Base-by-base conservation (phyloP, 2,329 filamentous ascomycete genomes). In the Chaetomiaceae sp. region DNA sequence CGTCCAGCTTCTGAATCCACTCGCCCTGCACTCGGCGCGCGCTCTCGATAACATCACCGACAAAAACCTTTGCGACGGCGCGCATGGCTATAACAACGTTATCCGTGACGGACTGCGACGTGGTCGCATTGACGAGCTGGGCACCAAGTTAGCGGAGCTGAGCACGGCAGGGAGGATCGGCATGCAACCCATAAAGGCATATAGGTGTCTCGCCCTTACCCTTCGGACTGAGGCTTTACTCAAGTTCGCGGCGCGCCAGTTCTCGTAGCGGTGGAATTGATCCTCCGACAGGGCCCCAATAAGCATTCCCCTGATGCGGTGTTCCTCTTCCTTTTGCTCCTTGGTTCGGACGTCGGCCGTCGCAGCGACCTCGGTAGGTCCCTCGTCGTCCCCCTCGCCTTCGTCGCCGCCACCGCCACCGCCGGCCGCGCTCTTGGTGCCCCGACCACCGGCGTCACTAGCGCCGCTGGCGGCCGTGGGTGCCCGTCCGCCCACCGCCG, bases 51-150 rank as follows among this genome's bases (percentile, higher is more conserved):
- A 91, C 73, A 52, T 88, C 83, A 42, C 84, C 86, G 4, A 86
- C 77, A 61, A 87, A 89, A 50, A 87, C 74, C 65, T 91, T 91
- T 38, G 83, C 81, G 17, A 87, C 84, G 0, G 83, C 80, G 39
- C 81, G 83, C 59, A 90, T 83, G n/a, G 84, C 83, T 18, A 84
- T 80, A 51, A 86, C 82, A 40, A 89, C 83, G 56, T 79, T 84
- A 17, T 78, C 73, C 0, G 84, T 84, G 0, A 88, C 86, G 2
- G 84, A 88, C 62, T 90, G 86, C 0, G 84, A 88, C 8, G 89
- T 82, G 2, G 86, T 88, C 48, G 86, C 84, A 59, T 90, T 91
- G 61, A 88, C 83, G 50, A 90, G 78, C 75, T 83, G 50, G 45
- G 17, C 26, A 0, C n/a, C 17, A 11, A 22, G 34, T 53, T 51